phyloP scores from a whole-genome alignment of 2,329 filamentous ascomycete species.

The Xylariaceae sp. region DNA sequence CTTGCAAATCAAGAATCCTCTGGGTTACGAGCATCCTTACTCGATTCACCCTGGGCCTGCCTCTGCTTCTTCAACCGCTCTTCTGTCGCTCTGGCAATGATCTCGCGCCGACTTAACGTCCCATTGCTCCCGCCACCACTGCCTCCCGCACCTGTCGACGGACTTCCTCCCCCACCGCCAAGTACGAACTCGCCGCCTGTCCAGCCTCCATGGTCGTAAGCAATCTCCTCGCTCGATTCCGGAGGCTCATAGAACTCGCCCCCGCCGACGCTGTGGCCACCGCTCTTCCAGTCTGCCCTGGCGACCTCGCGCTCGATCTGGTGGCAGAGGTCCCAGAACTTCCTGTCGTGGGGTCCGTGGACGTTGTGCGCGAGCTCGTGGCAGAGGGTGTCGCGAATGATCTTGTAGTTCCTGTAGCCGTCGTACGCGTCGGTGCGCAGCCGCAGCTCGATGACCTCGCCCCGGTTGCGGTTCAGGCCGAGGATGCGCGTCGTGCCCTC shows the following conservation, averaged over 20 bases:
- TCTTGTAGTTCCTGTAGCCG: constrained; percentile 88
- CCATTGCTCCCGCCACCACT: not conserved
- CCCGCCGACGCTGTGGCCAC: constrained; percentile 62
- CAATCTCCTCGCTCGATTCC: constrained; percentile 47
- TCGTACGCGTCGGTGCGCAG: constrained; percentile 91
- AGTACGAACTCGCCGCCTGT: constrained; percentile 73
- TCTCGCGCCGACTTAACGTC: constrained; percentile 62
- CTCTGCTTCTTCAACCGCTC: constrained; percentile 50
- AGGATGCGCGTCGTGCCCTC: constrained; percentile 71
- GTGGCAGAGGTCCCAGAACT: constrained; percentile 86
- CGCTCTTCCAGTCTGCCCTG: constrained; percentile 68
- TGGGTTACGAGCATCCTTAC: constrained; percentile 13
- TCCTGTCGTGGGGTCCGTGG: constrained; percentile 71
- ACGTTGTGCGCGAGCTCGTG: constrained; percentile 96
- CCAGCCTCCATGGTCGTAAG: constrained; percentile 70
- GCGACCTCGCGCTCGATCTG: constrained; percentile 86
- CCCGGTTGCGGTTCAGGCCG: constrained; percentile 80
- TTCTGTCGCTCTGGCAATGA: constrained; percentile 69
- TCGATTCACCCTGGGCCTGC: constrained; percentile 18
- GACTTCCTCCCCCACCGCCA: constrained; percentile 49
- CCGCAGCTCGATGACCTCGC: constrained; percentile 85
- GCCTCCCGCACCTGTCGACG: constrained; percentile 1
- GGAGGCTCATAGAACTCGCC: constrained; percentile 54
- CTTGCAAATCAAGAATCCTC: constrained; percentile 7
- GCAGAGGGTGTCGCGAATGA: constrained; percentile 84